These are phyloP conservation scores for Rhodotorula sp. DNA, from an alignment of 1,284 basidiomycete species.

Conservation along the genomic window DNA sequence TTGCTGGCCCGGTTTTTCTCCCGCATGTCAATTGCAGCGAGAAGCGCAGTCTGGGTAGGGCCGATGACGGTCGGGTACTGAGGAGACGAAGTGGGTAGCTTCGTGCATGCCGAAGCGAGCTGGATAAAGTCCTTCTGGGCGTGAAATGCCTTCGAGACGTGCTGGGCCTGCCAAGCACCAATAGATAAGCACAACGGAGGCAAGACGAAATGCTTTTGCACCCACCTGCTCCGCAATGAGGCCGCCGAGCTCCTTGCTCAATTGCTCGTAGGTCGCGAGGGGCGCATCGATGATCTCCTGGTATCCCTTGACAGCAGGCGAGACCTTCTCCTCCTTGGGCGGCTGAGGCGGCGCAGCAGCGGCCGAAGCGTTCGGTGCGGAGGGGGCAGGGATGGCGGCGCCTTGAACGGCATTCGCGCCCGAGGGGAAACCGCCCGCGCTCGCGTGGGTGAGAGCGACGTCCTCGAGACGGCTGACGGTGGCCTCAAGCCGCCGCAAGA, in stretches of 20 bases:
- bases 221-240: conserved; percentile 74
- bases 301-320: conserved; percentile 64
- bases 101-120: conserved; percentile 70
- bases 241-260: conserved; percentile 73
- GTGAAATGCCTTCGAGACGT: conserved; percentile 68
- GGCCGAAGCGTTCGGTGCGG: neutral
- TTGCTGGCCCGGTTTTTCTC: conserved; percentile 77
- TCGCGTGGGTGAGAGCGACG: conserved; percentile 61
- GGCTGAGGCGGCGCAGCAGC: neutral
- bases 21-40: conserved; percentile 72
- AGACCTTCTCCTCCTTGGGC: neutral
- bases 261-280: conserved; percentile 68
- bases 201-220: conserved; percentile 18
- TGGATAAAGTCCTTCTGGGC: conserved; percentile 69
- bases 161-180: conserved; percentile 57
- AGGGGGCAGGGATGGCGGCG: conserved; percentile 46
- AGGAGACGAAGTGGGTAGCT: conserved; percentile 57
- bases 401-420: conserved; percentile 24
- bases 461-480: conserved; percentile 94
- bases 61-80: conserved; percentile 63
- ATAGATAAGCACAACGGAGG: neutral
- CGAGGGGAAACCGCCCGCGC: conserved; percentile 37
- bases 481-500: conserved; percentile 66
- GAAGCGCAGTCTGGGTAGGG: conserved; percentile 72
- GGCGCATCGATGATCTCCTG: conserved; percentile 69